Evolutionary conservation across 768 basidiomycete genomes (phyloP).

Genomic region (Leccinum sublutescens): DNA sequence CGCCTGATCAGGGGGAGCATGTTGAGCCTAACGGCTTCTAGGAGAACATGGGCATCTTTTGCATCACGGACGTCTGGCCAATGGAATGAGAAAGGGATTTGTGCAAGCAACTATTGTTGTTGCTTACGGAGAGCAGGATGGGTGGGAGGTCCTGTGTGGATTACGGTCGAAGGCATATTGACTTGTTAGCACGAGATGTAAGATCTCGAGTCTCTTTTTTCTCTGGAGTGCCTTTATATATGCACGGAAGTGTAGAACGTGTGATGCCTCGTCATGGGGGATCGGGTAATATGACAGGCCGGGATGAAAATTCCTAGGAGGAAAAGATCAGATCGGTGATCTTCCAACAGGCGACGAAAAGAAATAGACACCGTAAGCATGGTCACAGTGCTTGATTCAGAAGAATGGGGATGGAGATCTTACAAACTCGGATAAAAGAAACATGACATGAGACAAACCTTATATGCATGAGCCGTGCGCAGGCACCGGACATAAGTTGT

Average conservation of each 20-base stretch:
- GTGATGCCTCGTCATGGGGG: constrained; percentile 16
- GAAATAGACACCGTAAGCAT: constrained; percentile 16
- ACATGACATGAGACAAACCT: constrained; percentile 33
- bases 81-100: constrained; percentile 1
- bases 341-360: constrained; percentile 18
- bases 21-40: constrained; percentile 73
- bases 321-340: constrained; percentile 22
- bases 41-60: constrained; percentile 71
- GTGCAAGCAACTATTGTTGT: constrained; percentile 18
- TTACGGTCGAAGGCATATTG: constrained; percentile 16
- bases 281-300: constrained; percentile 19
- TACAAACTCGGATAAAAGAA: constrained; percentile 27
- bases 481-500: constrained; percentile 24
- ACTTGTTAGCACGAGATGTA: constrained; percentile 3
- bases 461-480: constrained; percentile 19
- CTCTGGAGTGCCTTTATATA: constrained; percentile 28
- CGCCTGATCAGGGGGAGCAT: constrained; percentile 70
- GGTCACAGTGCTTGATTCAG: constrained; percentile 22
- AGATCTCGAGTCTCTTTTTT: constrained; percentile 7
- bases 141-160: constrained; percentile 27
- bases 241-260: constrained; percentile 11
- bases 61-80: constrained; percentile 70
- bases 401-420: constrained; percentile 22
- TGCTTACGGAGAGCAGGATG: constrained; percentile 33
- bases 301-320: constrained; percentile 13